Percentiles rank a stretch among this genome's conserved stretches.
phyloP scores from a whole-genome alignment of 306 rosid species.

The Canavalia ensiformis region DNA sequence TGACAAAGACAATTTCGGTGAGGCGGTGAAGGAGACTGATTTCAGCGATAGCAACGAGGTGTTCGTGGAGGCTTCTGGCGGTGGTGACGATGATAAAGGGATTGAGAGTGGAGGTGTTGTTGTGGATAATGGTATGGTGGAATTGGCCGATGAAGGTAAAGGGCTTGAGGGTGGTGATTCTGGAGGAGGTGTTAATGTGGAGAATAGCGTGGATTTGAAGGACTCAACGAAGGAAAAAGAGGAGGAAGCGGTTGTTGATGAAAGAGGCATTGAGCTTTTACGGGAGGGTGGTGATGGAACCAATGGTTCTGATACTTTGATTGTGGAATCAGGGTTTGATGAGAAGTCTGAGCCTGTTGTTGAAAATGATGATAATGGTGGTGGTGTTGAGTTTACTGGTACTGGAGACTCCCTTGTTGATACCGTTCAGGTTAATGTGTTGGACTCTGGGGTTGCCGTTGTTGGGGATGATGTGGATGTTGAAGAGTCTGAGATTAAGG shows the following conservation, averaged over 20 bases:
- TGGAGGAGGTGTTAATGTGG: too few relatives aligned
- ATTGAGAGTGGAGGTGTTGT: slow-evolving; percentile 32
- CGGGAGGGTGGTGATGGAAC: slow-evolving; percentile 36
- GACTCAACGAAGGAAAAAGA: not conserved
- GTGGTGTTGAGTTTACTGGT: not conserved
- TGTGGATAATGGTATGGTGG: slow-evolving; percentile 30
- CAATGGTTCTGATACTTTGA: slow-evolving; percentile 37
- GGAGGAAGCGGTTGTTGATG: not conserved
- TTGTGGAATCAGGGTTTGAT: not conserved
- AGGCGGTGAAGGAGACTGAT: slow-evolving; percentile 53
- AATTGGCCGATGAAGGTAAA: slow-evolving; percentile 4
- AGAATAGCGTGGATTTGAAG: not conserved
- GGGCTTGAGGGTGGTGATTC: slow-evolving; percentile 14
- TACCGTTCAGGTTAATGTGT: slow-evolving; percentile 43
- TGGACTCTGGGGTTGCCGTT: slow-evolving; percentile 55
- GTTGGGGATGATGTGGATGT: slow-evolving; percentile 57
- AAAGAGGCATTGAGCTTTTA: slow-evolving; percentile 32
- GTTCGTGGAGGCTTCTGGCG: slow-evolving; percentile 45
- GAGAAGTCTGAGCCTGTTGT: slow-evolving; percentile 30
- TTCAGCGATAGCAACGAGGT: slow-evolving; percentile 49
- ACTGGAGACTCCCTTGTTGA: slow-evolving; percentile 53
- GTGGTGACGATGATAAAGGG: slow-evolving; percentile 34
- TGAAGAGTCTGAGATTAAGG: slow-evolving; percentile 55
- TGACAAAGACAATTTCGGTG: not conserved
- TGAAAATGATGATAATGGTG: slow-evolving; percentile 42